phyloP scores from a whole-genome alignment of 1,139 yeast genomes.

The Scheffersomyces illinoinensis region DNA sequence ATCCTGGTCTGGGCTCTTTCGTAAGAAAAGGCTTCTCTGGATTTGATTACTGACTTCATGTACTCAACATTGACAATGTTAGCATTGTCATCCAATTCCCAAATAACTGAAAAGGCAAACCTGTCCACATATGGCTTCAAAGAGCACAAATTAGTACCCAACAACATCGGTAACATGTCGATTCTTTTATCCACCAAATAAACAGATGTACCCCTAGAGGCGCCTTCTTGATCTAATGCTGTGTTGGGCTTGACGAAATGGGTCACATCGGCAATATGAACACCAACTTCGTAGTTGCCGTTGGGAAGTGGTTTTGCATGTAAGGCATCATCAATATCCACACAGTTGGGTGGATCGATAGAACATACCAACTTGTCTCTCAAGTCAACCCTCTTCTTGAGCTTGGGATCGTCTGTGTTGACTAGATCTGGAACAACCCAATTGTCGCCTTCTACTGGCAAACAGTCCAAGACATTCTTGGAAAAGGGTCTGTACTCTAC shows the following conservation, averaged over 20 bases:
- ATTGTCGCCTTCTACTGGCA: conserved; percentile 88
- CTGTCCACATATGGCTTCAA: conserved; percentile 94
- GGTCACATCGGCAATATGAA: conserved; percentile 98
- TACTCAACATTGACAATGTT: conserved; percentile 79
- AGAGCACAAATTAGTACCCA: conserved; percentile 96
- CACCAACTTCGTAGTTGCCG: conserved; percentile 96
- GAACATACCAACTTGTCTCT: conserved; percentile 90
- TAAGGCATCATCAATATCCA: conserved; percentile 97
- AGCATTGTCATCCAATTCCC: conserved; percentile 91
- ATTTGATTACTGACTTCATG: conserved; percentile 85
- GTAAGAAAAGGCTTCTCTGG: conserved; percentile 93
- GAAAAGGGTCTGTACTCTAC: conserved; percentile 97
- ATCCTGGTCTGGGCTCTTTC: conserved; percentile 91
- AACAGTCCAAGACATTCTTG: conserved; percentile 85
- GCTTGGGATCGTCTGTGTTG: conserved; percentile 57
- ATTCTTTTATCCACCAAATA: conserved; percentile 98
- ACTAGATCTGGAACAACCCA: conserved; percentile 83
- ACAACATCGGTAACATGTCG: conserved; percentile 94
- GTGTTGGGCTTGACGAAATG: conserved; percentile 95
- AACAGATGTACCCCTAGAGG: conserved; percentile 95
- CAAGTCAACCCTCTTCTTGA: conserved; percentile 74
- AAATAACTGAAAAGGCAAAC: conserved; percentile 90
- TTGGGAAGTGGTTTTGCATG: conserved; percentile 85
- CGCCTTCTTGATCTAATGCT: conserved; percentile 93
- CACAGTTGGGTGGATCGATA: conserved; percentile 98